Conservation (phyloP, 208 protist genomes). For the Crithidia thermophila region DNA sequence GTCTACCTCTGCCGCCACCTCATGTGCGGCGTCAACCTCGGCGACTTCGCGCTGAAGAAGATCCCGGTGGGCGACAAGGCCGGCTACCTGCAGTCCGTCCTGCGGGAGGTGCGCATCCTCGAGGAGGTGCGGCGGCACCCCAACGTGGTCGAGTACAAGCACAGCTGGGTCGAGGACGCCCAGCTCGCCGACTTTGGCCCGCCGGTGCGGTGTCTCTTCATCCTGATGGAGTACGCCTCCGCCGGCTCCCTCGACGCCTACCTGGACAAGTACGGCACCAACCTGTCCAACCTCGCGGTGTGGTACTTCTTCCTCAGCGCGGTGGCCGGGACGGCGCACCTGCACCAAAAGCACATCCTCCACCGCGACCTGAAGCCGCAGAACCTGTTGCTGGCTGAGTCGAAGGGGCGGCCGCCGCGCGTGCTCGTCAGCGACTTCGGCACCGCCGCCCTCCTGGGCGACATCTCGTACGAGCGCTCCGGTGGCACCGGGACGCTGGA, state of each 20-base stretch:
- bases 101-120: slow-evolving; percentile 85
- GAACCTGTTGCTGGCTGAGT: slow-evolving; percentile 78
- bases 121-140: slow-evolving; percentile 85
- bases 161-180: slow-evolving; percentile 89
- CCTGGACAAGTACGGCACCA: slow-evolving; percentile 64
- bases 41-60: slow-evolving; percentile 92
- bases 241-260: slow-evolving; percentile 85
- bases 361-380: slow-evolving; percentile 92
- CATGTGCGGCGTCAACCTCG: slow-evolving; percentile 78
- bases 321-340: slow-evolving; percentile 71
- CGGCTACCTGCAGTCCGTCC: slow-evolving; percentile 78
- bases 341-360: slow-evolving; percentile 86
- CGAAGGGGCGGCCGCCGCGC: slow-evolving; percentile 53
- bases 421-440: slow-evolving; percentile 91
- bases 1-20: slow-evolving; percentile 90
- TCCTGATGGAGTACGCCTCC: slow-evolving; percentile 92
- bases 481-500: slow-evolving; percentile 88
- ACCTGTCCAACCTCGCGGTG: slow-evolving; percentile 80
- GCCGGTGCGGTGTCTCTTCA: slow-evolving; percentile 88
- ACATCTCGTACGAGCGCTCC: slow-evolving; percentile 65
- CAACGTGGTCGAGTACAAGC: slow-evolving; percentile 91
- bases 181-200: slow-evolving; percentile 89
- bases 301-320: slow-evolving; percentile 92
- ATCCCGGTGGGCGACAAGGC: slow-evolving; percentile 87
- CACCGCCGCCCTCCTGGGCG: slow-evolving; percentile 69